Percentiles rank a stretch among this genome's conserved stretches.
Conservation (phyloP, 345 rosid species). For the Lepidium sativum region DNA sequence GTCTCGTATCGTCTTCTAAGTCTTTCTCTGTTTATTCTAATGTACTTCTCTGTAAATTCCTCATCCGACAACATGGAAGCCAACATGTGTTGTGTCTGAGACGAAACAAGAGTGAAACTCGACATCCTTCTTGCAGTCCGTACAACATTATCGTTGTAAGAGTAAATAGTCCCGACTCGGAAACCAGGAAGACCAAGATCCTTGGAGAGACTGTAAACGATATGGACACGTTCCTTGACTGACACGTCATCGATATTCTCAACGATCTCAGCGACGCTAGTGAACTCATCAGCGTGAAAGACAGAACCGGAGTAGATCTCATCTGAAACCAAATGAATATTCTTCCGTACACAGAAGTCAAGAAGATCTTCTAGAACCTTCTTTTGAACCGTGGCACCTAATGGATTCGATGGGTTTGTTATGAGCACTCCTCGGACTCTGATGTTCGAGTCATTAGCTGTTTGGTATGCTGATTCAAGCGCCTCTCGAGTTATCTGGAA, state of each 20-base stretch:
- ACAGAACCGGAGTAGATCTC: conserved; percentile 93
- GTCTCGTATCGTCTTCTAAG: conserved; percentile 52
- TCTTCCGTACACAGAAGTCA: conserved; percentile 52
- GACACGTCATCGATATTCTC: conserved; percentile 29
- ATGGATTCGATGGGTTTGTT: conserved; percentile 94
- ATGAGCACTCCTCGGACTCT: conserved; percentile 73
- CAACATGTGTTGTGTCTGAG: conserved; percentile 79
- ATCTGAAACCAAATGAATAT: conserved; percentile 85
- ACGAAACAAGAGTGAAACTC: conserved; percentile 83
- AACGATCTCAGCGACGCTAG: conserved; percentile 75
- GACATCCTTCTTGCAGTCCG: conserved; percentile 90
- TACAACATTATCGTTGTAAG: conserved; percentile 77
- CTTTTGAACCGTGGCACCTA: conserved; percentile 65
- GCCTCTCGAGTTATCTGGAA: conserved; percentile 81
- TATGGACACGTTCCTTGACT: conserved; percentile 67
- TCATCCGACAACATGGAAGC: conserved; percentile 73
- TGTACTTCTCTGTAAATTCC: conserved; percentile 47
- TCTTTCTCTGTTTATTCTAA: conserved; percentile 60
- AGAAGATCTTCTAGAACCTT: conserved; percentile 54
- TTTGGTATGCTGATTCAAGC: conserved; percentile 54
- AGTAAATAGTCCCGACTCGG: conserved; percentile 85
- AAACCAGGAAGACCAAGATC: conserved; percentile 98
- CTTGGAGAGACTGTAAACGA: conserved; percentile 90
- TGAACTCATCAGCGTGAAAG: conserved; percentile 60
- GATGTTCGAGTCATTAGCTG: conserved; percentile 40